Base-by-base conservation (phyloP, 805 yeast genomes). In the Candida odintsovae region DNA sequence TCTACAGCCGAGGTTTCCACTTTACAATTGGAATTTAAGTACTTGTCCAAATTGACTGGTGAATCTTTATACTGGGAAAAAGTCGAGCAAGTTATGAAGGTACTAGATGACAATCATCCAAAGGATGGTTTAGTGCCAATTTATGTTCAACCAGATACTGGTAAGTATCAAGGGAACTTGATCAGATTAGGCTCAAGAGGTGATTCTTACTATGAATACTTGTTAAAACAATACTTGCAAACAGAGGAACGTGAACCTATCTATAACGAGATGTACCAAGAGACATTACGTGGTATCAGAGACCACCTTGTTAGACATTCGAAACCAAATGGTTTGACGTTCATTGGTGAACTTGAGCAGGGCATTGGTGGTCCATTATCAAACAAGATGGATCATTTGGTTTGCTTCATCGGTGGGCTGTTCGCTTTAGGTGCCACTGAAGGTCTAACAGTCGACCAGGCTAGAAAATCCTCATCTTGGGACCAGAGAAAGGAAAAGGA, bases 1-100 rank as follows among this genome's bases (percentile, higher is more conserved):
- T 84, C 94, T 2, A 88, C 96, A 1, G 95, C 97, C 0, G 97
- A 90, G 62, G 95, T 82, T 9, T 77, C 95, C 1, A 86, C 96
- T 0, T 67, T 90, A 51, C 97, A 90, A 67, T 66, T 90, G 59
- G 97, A 90, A 61, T 81, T 90, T 66, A 89, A 89, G 59, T 89
- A 88, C 61, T 70, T 90, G 55, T 72, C 95, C 9, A 75, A 77
- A 46, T 69, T 90, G 43, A 90, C 97, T 1, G 95, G 95, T 23
- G 92, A 90, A 58, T 57, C 70, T 3, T 64, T 79, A 44, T 90
- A 81, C 60, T 90, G 97, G 97, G 77, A 81, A 48, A 71, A 76
- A 45, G 90, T 76, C 6, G 97, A 92, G 60, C 72, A 77, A 40
- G 81, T 86, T 21, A 85, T 87, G 82, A 63, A 76, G 50, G 76